These are phyloP conservation scores for Sugiyamaella qingdaonensis DNA, from an alignment of 805 yeast species.

Conservation along the genomic window DNA sequence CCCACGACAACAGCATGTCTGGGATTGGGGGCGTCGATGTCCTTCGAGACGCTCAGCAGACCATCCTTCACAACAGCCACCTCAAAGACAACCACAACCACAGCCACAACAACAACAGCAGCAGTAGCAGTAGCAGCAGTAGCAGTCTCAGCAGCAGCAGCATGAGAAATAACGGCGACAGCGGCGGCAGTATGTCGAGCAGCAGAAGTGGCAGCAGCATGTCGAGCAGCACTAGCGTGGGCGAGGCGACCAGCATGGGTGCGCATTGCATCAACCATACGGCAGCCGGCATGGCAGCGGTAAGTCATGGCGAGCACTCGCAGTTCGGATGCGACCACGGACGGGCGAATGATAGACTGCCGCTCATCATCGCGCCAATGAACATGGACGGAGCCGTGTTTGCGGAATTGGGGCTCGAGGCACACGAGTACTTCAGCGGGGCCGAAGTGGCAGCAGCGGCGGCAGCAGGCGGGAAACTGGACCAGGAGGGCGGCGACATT, in stretches of 20 bases:
- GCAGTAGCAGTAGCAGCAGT: neutral
- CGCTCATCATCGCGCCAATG: conserved; percentile 35
- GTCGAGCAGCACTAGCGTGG: neutral
- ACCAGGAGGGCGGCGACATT: neutral
- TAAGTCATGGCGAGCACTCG: neutral
- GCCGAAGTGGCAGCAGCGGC: neutral
- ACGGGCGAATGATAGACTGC: conserved; percentile 11
- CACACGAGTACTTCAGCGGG: neutral
- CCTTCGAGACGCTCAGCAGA: no score
- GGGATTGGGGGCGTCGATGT: no score
- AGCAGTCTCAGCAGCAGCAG: neutral
- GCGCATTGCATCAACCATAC: neutral
- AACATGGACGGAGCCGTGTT: conserved; percentile 23
- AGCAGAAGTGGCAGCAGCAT: neutral
- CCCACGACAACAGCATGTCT: no score
- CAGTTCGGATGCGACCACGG: neutral
- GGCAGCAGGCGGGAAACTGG: neutral
- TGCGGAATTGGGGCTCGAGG: conserved; percentile 6
- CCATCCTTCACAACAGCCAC: no score
- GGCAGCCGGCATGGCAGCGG: neutral
- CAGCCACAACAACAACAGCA: conserved; percentile 2
- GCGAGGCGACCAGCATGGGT: neutral
- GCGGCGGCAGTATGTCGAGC: neutral
- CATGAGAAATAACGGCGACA: neutral
- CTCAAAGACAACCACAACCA: no score